Evolutionary conservation across 345 rosid genomes (phyloP), one percentile per base, ranked within the genome.

Genomic region (Kandelia obovata): DNA sequence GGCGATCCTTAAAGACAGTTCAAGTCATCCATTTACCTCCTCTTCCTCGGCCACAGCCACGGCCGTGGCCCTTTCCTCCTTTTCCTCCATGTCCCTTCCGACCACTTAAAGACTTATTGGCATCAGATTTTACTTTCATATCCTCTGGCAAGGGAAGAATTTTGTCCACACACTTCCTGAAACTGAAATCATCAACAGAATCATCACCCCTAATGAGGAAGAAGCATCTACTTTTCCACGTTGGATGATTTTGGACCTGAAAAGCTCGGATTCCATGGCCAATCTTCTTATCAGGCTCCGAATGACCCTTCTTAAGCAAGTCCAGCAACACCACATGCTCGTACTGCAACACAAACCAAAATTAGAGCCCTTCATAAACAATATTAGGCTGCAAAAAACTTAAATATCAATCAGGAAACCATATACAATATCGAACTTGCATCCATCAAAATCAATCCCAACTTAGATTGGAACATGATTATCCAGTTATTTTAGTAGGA

Each of bases 81-180:
- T 78, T 74, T 49, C 92, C 88, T 13, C 91, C 89, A 10, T 82
- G 70, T 20, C 88, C 87, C 55, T 71, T 83, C 1, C 84, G 73
- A 11, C 84, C 82, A 20, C 85, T 80, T 1, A 64, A 75, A 27
- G 75, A 83, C 70, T 66, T 81, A 67, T 83, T 82, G 51, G 53
- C 83, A 37, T 78, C 80, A 7, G 73, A 68, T 56, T 84, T 87
- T 62, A 55, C 37, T 80, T 86, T 85, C 96, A 96, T 84, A 73
- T 90, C 85, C 67, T 90, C 98, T 20, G 98, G 99, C 72, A 95
- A 70, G 2, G 98, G 91, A 66, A 92, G 86, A 61, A 92, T 87
- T 17, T 87, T 82, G 75, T 95, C 92, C 66, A 95, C 96, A 71
- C 98, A 95, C 84, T 95, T 92, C 85, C 94, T 88, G 80, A 88